Percentiles rank a stretch among this genome's conserved stretches.
Evolutionary conservation across 306 rosid species (phyloP).

Genomic region (Vachellia pachyceras): DNA sequence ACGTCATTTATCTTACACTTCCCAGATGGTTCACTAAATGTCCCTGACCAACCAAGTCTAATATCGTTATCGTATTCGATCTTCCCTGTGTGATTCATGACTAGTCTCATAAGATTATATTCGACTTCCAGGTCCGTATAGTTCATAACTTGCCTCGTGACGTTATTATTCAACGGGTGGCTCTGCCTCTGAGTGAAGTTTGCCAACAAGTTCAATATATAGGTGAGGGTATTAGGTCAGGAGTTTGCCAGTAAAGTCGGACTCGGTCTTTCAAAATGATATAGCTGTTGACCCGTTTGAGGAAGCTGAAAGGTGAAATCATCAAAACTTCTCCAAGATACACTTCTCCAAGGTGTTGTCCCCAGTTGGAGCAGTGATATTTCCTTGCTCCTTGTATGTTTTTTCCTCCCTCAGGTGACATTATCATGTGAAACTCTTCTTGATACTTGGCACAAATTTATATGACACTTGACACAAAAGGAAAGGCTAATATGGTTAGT

Average conservation of each 20-base stretch:
- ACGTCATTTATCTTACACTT: conserved; percentile 8
- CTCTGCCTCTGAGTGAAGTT: not conserved
- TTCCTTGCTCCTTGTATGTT: no score
- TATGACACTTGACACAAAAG: no score
- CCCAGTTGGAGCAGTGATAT: no score
- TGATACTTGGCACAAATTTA: no score
- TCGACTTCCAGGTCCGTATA: not conserved
- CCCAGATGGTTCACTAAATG: conserved; percentile 12
- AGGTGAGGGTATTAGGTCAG: not conserved
- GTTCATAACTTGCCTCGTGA: not conserved
- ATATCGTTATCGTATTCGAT: not conserved
- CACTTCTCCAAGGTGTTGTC: no score
- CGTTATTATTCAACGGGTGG: not conserved
- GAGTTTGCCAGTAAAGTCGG: conserved; percentile 28
- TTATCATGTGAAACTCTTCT: no score
- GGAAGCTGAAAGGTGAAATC: conserved; percentile 31
- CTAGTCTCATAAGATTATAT: conserved; percentile 24
- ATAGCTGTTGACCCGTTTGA: not conserved
- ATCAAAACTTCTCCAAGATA: no score
- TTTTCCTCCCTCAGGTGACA: no score
- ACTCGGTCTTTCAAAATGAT: not conserved
- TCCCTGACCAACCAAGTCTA: rapidly evolving
- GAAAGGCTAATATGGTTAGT: no score
- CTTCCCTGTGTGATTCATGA: conserved; percentile 36
- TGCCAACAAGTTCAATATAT: not conserved